Conservation (phyloP, 345 rosid genomes). For the Cochlearia excelsa region DNA sequence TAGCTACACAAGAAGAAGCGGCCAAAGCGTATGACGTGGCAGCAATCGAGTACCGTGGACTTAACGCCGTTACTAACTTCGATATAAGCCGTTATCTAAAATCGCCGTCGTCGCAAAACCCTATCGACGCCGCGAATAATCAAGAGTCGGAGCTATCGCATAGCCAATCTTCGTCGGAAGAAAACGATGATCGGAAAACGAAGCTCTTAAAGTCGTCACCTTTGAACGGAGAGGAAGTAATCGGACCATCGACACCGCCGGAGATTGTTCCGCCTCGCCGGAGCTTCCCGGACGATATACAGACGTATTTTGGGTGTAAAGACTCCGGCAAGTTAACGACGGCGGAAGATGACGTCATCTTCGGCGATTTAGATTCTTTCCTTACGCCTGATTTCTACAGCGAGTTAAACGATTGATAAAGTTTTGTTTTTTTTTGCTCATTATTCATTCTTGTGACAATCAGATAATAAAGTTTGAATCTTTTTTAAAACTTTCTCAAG, state of each 20-base stretch:
- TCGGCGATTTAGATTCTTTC: conserved; percentile 65
- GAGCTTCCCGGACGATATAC: conserved; percentile 73
- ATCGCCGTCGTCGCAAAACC: conserved; percentile 16
- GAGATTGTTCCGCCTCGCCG: conserved; percentile 42
- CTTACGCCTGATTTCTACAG: conserved; percentile 55
- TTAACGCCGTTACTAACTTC: conserved; percentile 90
- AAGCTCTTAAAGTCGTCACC: conserved; percentile 24
- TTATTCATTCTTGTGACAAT: conserved; percentile 28
- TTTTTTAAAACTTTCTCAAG: not conserved
- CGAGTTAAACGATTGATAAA: conserved; percentile 43
- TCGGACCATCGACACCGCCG: conserved; percentile 45
- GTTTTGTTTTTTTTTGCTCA: conserved; percentile 22
- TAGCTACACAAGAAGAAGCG: conserved; percentile 98
- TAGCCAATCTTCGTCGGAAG: conserved; percentile 32
- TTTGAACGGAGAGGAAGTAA: conserved; percentile 67
- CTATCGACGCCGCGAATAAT: conserved; percentile 5
- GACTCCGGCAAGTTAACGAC: conserved; percentile 47
- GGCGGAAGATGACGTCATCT: conserved; percentile 56
- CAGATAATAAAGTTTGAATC: conserved; percentile 28
- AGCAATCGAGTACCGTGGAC: conserved; percentile 88
- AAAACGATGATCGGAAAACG: conserved; percentile 30
- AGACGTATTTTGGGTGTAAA: conserved; percentile 66
- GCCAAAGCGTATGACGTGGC: conserved; percentile 91
- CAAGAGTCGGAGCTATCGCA: conserved; percentile 18
- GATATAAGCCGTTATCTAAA: conserved; percentile 73